Evolutionary conservation across 768 basidiomycete genomes (phyloP).

Genomic region (Macrolepiota albuminosa): DNA sequence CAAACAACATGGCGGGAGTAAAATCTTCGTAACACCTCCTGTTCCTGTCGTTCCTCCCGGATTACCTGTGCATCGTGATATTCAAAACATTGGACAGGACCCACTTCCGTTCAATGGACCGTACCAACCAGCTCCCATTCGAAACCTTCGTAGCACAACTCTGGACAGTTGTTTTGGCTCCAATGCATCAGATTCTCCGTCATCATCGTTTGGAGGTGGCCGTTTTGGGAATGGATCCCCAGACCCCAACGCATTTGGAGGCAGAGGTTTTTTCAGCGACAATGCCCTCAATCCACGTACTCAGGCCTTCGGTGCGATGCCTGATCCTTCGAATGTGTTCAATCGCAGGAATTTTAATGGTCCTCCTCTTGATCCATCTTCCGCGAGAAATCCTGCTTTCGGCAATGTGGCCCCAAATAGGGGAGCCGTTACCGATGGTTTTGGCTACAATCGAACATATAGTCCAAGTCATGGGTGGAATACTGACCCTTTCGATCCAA

Average conservation of each 20-base stretch:
- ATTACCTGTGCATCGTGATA: constrained; percentile 38
- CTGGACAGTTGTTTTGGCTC: constrained; percentile 64
- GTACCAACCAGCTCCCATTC: constrained; percentile 64
- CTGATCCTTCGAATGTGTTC: constrained; percentile 25
- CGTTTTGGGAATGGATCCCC: constrained; percentile 66
- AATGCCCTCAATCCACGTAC: constrained; percentile 30
- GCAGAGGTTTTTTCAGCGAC: constrained; percentile 37
- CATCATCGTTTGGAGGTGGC: constrained; percentile 64
- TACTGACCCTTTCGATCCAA: constrained; percentile 13
- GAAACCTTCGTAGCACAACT: constrained; percentile 55
- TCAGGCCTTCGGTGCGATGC: constrained; percentile 17
- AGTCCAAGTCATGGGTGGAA: constrained; percentile 24
- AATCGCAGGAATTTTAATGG: constrained; percentile 38
- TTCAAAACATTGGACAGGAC: constrained; percentile 37
- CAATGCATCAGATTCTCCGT: constrained; percentile 62
- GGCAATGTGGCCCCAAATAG: constrained; percentile 27
- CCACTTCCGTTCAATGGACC: constrained; percentile 46
- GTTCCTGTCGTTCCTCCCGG: constrained; percentile 47
- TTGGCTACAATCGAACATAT: constrained; percentile 31
- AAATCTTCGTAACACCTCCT: constrained; percentile 59
- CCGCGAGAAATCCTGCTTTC: constrained; percentile 25
- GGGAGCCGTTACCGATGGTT: constrained; percentile 32
- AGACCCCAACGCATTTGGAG: constrained; percentile 55
- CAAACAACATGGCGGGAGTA: constrained; percentile 45
- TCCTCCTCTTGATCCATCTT: constrained; percentile 30